Conservation (phyloP, 768 basidiomycete genomes). For the Polyporus arcularius region DNA sequence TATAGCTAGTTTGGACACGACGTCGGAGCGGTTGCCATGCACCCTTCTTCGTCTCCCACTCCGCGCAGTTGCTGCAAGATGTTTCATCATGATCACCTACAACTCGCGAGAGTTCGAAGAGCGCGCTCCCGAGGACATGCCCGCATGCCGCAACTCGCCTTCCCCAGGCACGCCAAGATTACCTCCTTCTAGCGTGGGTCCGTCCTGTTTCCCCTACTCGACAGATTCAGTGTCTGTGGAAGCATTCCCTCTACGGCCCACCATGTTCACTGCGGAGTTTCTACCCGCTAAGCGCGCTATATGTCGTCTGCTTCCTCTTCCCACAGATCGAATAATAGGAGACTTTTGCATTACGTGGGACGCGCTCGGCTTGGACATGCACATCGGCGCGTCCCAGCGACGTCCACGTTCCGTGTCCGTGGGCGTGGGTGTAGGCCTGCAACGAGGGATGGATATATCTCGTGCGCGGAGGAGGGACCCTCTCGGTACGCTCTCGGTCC, state of each 20-base stretch:
- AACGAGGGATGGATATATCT: conserved; percentile 8
- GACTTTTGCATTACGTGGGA: neutral
- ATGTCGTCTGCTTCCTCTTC: neutral
- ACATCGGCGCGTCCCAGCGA: neutral
- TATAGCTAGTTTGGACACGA: too few relatives aligned
- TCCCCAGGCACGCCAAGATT: neutral
- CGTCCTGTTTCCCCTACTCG: neutral
- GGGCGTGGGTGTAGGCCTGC: neutral
- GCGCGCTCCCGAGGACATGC: neutral
- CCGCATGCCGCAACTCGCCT: neutral
- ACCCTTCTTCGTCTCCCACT: neutral
- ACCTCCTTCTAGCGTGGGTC: neutral
- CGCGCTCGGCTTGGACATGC: neutral
- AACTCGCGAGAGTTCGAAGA: neutral
- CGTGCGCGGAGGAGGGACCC: neutral
- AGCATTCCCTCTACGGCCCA: neutral
- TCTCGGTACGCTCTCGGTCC: conserved; percentile 3
- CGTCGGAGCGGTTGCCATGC: neutral
- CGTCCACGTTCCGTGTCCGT: neutral
- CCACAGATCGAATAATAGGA: neutral
- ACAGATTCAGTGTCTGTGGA: neutral
- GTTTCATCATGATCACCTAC: neutral
- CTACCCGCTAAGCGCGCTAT: neutral
- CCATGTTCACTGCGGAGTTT: neutral
- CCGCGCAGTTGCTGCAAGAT: neutral